Percentiles rank a stretch among this genome's conserved stretches.
Conservation (phyloP, 192 early-diverging fungal genomes). For the Geranomyces variabilis region DNA sequence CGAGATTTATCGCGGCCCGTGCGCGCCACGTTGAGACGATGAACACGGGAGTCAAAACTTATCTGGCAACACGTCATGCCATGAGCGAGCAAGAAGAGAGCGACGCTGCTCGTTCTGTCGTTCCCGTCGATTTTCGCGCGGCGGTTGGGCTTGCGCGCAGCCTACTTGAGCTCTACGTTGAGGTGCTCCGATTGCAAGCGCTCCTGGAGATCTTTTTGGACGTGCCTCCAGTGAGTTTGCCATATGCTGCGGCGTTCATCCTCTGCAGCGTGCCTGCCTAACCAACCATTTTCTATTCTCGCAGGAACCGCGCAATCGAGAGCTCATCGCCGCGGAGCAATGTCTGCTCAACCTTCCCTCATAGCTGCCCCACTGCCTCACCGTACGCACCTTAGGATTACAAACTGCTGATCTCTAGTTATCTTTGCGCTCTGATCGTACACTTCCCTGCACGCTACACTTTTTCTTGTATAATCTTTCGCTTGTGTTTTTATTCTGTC, state of each 20-base stretch:
- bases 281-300: background rate
- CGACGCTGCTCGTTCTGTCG: background rate
- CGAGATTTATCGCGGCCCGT: conserved; percentile 32
- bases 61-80: conserved; percentile 34
- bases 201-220: conserved; percentile 39
- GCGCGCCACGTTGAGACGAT: conserved; percentile 34
- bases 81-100: background rate
- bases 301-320: conserved; percentile 17
- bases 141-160: background rate
- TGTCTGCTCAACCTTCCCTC: background rate
- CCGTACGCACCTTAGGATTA: too few species aligned
- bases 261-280: too few species aligned
- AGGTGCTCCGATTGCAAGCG: conserved; percentile 39
- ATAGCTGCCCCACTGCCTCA: too few species aligned
- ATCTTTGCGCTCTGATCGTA: too few species aligned
- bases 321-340: conserved; percentile 13
- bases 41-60: conserved; percentile 35
- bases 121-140: background rate
- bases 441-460: too few species aligned
- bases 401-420: too few species aligned
- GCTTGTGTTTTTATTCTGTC: too few species aligned
- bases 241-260: too few species aligned
- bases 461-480: too few species aligned
- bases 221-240: conserved; percentile 23
- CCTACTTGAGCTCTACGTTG: conserved; percentile 39